These are phyloP conservation scores for Crepidotus variabilis DNA, from an alignment of 768 basidiomycete genomes.

Conservation along the genomic window DNA sequence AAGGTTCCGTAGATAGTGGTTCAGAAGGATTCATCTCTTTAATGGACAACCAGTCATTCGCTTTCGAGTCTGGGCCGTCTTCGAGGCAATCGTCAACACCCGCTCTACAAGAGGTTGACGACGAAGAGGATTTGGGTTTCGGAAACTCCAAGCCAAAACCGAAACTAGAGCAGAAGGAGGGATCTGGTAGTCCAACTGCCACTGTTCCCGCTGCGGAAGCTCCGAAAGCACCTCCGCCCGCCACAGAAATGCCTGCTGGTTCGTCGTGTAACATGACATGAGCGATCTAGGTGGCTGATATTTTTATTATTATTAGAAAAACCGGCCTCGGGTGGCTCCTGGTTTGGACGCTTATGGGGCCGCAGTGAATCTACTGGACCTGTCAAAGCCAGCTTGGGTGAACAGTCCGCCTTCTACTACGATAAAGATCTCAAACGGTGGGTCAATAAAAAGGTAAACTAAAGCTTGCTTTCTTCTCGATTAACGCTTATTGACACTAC, in stretches of 20 bases:
- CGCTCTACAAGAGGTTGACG: slow-evolving; percentile 43
- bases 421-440: slow-evolving; percentile 94
- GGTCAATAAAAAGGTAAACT: slow-evolving; percentile 95
- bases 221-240: slow-evolving; percentile 13
- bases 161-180: slow-evolving; percentile 26
- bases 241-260: slow-evolving; percentile 17
- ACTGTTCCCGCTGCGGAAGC: background rate
- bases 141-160: slow-evolving; percentile 61
- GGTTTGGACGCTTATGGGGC: slow-evolving; percentile 84
- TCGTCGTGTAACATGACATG: background rate
- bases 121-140: slow-evolving; percentile 87
- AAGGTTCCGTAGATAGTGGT: slow-evolving; percentile 23
- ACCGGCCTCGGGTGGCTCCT: slow-evolving; percentile 42
- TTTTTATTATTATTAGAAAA: slow-evolving; percentile 6
- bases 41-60: slow-evolving; percentile 62
- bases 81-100: slow-evolving; percentile 11
- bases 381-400: slow-evolving; percentile 88
- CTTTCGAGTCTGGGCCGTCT: slow-evolving; percentile 27
- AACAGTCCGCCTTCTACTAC: slow-evolving; percentile 86
- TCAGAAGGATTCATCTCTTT: slow-evolving; percentile 75
- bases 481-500: slow-evolving; percentile 1
- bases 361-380: slow-evolving; percentile 66
- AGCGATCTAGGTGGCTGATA: background rate
- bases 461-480: background rate
- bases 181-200: slow-evolving; percentile 15